Evolutionary conservation across 139 green algal genomes (phyloP).

Genomic region (Dunaliella sp.): DNA sequence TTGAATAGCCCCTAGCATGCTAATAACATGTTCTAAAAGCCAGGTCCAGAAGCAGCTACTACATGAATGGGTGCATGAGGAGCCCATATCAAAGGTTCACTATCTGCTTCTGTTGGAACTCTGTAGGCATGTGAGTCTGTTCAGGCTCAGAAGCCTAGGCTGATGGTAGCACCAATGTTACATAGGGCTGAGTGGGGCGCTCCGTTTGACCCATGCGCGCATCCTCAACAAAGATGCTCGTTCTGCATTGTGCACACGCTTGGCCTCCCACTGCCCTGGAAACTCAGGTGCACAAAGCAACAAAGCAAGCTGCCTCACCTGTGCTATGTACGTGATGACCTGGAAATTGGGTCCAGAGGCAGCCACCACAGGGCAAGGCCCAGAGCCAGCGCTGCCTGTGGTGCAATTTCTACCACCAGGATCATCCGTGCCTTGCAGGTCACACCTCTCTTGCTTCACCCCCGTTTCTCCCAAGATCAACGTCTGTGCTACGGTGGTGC

Average conservation of each 20-base stretch:
- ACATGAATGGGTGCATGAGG: too few relatives aligned
- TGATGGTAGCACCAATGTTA: background rate
- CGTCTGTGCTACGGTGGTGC: too few relatives aligned
- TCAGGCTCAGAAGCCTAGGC: background rate
- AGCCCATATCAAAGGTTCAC: too few relatives aligned
- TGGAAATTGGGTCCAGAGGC: background rate
- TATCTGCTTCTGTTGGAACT: too few relatives aligned
- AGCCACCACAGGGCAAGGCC: background rate
- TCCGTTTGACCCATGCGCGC: background rate
- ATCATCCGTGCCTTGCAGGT: background rate
- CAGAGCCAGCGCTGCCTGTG: background rate
- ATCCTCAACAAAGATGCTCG: too few relatives aligned
- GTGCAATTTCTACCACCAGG: background rate
- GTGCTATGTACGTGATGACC: conserved; percentile 5
- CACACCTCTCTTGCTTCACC: background rate
- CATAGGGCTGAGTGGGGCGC: background rate
- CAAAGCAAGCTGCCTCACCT: background rate
- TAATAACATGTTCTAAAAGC: too few relatives aligned
- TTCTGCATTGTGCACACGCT: too few relatives aligned
- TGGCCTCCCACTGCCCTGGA: too few relatives aligned
- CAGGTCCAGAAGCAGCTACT: too few relatives aligned
- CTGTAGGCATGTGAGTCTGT: too few relatives aligned
- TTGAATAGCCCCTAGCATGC: too few relatives aligned
- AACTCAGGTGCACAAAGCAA: background rate
- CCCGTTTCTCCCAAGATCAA: too few relatives aligned